Base-by-base conservation (phyloP, 768 basidiomycete species). In the Pleurotus citrinopileatus region DNA sequence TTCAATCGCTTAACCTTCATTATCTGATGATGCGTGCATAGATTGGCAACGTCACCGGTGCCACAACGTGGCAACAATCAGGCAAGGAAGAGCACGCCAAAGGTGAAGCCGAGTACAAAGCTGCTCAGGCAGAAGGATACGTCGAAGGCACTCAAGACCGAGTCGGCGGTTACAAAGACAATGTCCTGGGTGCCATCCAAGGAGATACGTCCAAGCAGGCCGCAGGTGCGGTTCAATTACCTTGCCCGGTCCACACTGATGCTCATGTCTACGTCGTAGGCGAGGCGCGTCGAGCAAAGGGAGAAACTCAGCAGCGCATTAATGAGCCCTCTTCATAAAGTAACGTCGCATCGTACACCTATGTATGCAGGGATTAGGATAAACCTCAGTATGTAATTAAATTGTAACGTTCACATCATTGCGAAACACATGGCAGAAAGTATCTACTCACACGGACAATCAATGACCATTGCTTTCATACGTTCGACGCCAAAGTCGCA, bases 181-280 rank as follows among this genome's bases (percentile, higher is more conserved):
- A 77, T 34, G 65, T 83, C 23, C 65, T 78, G 32, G 82, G 82
- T 19, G 75, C 82, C 8, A 51, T 84, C 37, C 72, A 66, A 13
- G 82, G 80, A 20, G 83, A 83, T 64, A 73, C 74, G 60, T 27
- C 63, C 23, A 77, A 81, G 63, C 70, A 84, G 62, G 55, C 56
- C 23, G 4, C 70, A 17, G 81, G 82, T 79, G 40, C 1, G 55
- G 28, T n/a, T 4, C 7, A 7, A 7, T 7, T 15, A 34, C 32
- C 13, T 23, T 34, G n/a, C n/a, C n/a, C n/a, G n/a, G 15, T n/a
- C 6, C 38, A 12, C 23, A n/a, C 20, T 15, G 34, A 25, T 15
- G 22, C 3, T 4, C 15, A 10, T 52, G 47, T 13, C 22, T 15
- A 4, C 25, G 10, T n/a, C 8, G 19, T 15, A 58, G 57, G 57